Base-by-base conservation (phyloP, 2,329 filamentous ascomycete species). In the Exophiala dermatitidis region DNA sequence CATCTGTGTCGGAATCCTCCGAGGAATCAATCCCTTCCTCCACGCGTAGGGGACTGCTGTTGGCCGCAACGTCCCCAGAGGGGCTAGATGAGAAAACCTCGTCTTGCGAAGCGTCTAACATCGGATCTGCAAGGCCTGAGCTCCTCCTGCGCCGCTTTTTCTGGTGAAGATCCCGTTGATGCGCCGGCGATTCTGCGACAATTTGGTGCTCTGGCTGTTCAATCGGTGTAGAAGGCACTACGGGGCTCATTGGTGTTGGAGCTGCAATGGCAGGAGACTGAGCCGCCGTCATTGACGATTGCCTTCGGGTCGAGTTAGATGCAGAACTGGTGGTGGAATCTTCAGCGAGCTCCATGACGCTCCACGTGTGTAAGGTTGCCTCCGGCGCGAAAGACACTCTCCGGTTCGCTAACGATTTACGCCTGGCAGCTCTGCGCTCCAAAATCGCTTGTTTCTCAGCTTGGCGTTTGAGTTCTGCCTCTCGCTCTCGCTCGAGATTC, bases 311-410 rank as follows among this genome's bases (percentile, higher is more conserved):
- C 7, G 84, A 83, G 59, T 91, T 87, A 0, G 86, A 86, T 5
- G 80, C 78, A 4, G 83, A 85, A 7, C 82, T 84, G 9, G 85
- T 86, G 1, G 90, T 94, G 19, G 88, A 88, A 67, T 96, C 90
- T 65, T 90, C 89, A 67, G 83, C 79, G 58, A 90, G 86, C 65
- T 97, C 91, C 42, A 96, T 82, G 52, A 93, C 90, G 66, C 97
- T 90, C 78, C 95, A 97, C 0, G 93, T 98, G 68, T 98, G 93
- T 34, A 98, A 77, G 2, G 93, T 98, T 8, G 93, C 93, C 71
- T 98, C 93, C 1, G 93, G 93, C 3, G 93, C 93, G 70, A 98
- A 98, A 0, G 91, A 97, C 33, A 98, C 93, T 66, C 93, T 83
- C 65, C 93, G 83, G 68, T 93, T 95, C 45, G 91, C 90, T 53